Evolutionary conservation across 2,329 filamentous ascomycete species (phyloP), one percentile per base, ranked within the genome.

Genomic region (Volutella citrinella): DNA sequence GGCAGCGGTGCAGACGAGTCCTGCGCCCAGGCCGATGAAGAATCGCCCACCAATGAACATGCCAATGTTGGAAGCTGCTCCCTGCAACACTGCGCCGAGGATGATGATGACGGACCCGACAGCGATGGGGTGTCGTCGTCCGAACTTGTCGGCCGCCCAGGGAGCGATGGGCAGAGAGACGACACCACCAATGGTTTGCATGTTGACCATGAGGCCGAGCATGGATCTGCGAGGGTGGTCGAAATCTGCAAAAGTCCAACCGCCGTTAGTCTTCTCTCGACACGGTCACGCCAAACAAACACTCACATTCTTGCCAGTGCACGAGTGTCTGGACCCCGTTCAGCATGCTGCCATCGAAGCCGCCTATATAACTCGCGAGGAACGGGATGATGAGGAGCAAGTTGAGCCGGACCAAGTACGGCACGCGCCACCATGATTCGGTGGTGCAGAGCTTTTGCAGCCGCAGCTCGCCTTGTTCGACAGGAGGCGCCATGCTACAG

Each of bases 261-360:
- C n/a, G n/a, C n/a, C n/a, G n/a, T n/a, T n/a, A n/a, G n/a, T n/a
- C n/a, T n/a, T n/a, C n/a, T n/a, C n/a, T n/a, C n/a, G n/a, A n/a
- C n/a, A n/a, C n/a, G n/a, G n/a, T n/a, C n/a, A n/a, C n/a, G 7
- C 10, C 13, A 10, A 11, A 11, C 6, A 17, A 52, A 50, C 27
- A 66, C 64, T 38, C 63, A 68, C 7, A 64, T 21, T 54, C 49
- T 32, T 63, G 51, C 63, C 63, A 67, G 5, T 51, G 47, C 3
- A 50, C 40, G 5, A 67, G 41, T 1, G 56, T 54, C 42, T 67
- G 63, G 6, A 67, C 50, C 3, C 59, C 56, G 39, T 61, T 61
- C 43, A 61, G 54, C 21, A 58, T 34, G n/a, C 52, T 54, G 2
- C 54, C 33, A 25, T 65, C 63, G 25, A 60, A 66, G 30, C 63